Percentiles rank a stretch among this genome's conserved stretches.
phyloP scores from a whole-genome alignment of 129 eudicot species.

The Chrysanthemum lavandulifolium region DNA sequence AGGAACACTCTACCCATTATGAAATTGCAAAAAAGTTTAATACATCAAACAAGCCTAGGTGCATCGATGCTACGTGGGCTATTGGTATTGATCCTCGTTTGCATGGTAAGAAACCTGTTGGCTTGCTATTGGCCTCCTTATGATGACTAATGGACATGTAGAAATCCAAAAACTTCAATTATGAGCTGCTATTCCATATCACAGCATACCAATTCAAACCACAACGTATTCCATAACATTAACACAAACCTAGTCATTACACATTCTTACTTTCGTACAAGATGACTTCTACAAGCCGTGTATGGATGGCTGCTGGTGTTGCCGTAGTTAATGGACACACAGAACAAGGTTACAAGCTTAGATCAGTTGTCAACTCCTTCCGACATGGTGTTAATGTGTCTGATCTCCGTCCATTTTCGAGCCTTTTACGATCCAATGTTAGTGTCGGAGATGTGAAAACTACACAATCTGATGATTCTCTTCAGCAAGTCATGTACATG shows the following conservation, averaged over 20 bases:
- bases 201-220: not conserved
- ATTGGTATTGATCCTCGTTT: too few relatives aligned
- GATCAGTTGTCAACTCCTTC: not conserved
- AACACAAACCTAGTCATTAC: not conserved
- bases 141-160: not conserved
- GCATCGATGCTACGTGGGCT: too few relatives aligned
- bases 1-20: too few relatives aligned
- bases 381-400: not conserved
- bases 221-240: not conserved
- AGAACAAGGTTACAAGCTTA: not conserved
- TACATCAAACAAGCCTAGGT: too few relatives aligned
- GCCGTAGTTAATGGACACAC: not conserved
- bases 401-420: not conserved
- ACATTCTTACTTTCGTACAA: not conserved
- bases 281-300: not conserved
- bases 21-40: too few relatives aligned
- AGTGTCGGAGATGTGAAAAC: not conserved
- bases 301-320: conserved; percentile 6
- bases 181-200: not conserved
- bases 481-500: conserved; percentile 43
- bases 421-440: not conserved
- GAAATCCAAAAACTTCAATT: too few relatives aligned
- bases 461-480: conserved; percentile 35
- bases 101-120: too few relatives aligned
- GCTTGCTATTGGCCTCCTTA: not conserved